Conservation (phyloP, 805 yeast species). For the Wickerhamiella sergipiensis region DNA sequence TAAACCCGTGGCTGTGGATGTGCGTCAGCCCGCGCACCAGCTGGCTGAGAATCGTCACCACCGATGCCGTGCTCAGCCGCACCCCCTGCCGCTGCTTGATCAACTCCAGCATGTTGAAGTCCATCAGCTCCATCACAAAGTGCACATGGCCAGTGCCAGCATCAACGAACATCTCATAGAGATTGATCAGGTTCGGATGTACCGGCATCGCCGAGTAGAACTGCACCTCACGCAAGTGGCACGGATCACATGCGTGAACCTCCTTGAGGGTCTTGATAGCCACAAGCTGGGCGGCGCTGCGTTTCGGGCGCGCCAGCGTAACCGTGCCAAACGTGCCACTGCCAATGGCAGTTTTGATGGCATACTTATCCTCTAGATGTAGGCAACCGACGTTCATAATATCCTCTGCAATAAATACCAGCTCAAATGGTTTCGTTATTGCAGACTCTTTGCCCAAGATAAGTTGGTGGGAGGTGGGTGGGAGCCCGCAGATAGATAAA, state of each 20-base stretch:
- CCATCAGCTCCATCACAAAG: constrained; percentile 82
- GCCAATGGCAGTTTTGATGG: constrained; percentile 8
- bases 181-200: constrained; percentile 58
- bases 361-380: not conserved
- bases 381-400: not conserved
- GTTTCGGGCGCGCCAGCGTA: constrained; percentile 12
- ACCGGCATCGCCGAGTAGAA: constrained; percentile 40
- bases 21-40: constrained; percentile 66
- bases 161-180: constrained; percentile 72
- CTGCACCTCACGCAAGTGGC: constrained; percentile 27
- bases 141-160: constrained; percentile 43
- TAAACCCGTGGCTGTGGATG: constrained; percentile 54
- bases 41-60: constrained; percentile 43
- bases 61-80: constrained; percentile 41
- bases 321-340: constrained; percentile 23
- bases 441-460: not conserved
- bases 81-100: constrained; percentile 46
- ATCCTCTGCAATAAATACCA: not conserved
- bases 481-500: not conserved
- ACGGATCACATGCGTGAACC: constrained; percentile 40
- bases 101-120: constrained; percentile 64
- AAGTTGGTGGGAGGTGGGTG: not conserved
- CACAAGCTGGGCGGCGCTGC: constrained; percentile 28
- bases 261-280: constrained; percentile 75
- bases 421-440: not conserved